phyloP scores from a whole-genome alignment of 2,329 filamentous ascomycete species.

The Sarocladium oryzae region DNA sequence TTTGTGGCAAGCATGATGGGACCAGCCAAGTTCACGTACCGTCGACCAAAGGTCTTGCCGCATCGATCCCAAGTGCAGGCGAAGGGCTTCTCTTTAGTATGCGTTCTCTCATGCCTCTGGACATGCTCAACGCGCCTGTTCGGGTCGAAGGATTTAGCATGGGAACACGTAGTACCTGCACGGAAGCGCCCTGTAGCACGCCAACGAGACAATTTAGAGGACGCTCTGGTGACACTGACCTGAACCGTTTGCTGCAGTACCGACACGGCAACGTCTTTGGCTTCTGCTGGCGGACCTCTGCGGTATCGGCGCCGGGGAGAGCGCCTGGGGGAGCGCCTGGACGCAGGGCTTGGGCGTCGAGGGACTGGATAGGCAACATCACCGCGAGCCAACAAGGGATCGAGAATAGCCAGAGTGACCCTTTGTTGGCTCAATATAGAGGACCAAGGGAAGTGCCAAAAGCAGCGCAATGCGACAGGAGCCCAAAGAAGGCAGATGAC shows the following conservation, averaged over 20 bases:
- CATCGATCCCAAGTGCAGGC: conserved; percentile 52
- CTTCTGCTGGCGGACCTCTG: conserved; percentile 49
- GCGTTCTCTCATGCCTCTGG: conserved; percentile 56
- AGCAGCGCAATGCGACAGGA: neutral
- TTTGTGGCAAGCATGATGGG: conserved; percentile 10
- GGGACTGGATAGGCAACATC: conserved; percentile 49
- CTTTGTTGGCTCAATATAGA: conserved; percentile 8
- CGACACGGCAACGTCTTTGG: conserved; percentile 57
- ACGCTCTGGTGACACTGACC: conserved; percentile 34
- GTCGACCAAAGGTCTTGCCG: conserved; percentile 56
- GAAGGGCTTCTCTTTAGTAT: conserved; percentile 61
- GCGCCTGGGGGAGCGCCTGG: conserved; percentile 16
- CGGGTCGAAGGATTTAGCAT: conserved; percentile 3
- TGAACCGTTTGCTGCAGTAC: conserved; percentile 57
- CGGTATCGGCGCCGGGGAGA: conserved; percentile 35
- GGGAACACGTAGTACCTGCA: neutral
- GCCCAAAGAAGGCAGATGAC: conserved; percentile 6
- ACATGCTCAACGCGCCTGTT: conserved; percentile 57
- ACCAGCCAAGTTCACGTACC: conserved; percentile 37
- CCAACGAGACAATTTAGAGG: neutral
- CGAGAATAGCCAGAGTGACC: conserved; percentile 6
- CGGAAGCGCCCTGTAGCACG: conserved; percentile 13
- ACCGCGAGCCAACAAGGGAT: conserved; percentile 14
- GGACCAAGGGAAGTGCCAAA: conserved; percentile 3
- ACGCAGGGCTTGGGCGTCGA: conserved; percentile 37